Base-by-base conservation (phyloP, 257 asterid genomes). In the Primulina eburnea region DNA sequence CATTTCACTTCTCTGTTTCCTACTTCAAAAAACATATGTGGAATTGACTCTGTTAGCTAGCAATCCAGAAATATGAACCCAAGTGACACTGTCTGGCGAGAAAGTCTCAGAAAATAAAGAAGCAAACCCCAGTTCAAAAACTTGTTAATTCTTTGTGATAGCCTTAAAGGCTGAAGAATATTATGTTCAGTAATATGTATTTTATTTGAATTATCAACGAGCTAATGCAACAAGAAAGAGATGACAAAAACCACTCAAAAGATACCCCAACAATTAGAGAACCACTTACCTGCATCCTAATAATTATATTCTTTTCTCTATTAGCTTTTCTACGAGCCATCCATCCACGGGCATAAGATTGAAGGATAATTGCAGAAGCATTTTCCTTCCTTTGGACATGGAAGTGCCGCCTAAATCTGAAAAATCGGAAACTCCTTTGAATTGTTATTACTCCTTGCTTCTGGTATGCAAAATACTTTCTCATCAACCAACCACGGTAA, bases 321-420 rank as follows among this genome's bases (percentile, higher is more conserved):
- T 62, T 34, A 71, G 75, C 81, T 57, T 75, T 71, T 86, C 76
- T 82, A 47, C 85, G 81, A 68, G 92, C 88, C 74, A 82, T 78
- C 96, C 92, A 86, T 70, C 94, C 86, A 71, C 95, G 96, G 67
- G 80, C 62, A 82, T 85, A 86, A 69, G 89, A 77, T 74, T 94
- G 99, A 76, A 90, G 85, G 56, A 74, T 61, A 38, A 82, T 77
- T 63, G 88, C 88, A 2, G 97, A 82, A 21, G 18, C 37, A 56
- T 72, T 57, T 80, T 72, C 80, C 78, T 68, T 79, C 72, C 70
- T 80, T 64, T 73, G 79, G 73, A 69, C 75, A 71, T 79, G 83
- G 65, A 80, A 73, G 37, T 80, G 76, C 76, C 80, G 78, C 81
- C 74, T 76, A 33, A 74, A 72, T 73, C 60, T 81, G 55, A 73